Conservation (phyloP, 2,329 filamentous ascomycete genomes). For the Coccinonectria pachysandricola region DNA sequence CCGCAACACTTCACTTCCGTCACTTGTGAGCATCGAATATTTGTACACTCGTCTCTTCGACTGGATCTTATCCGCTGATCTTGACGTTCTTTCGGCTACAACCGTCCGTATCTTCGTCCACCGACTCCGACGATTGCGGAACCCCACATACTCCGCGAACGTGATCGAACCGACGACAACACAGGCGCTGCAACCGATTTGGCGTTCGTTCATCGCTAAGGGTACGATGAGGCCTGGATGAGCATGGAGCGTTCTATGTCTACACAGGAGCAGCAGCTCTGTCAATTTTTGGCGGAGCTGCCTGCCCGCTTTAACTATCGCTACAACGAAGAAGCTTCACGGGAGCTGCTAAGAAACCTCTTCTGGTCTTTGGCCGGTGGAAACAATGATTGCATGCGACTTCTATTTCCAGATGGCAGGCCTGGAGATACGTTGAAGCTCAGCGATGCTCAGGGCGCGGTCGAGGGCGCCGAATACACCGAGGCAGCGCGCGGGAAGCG, state of each 20-base stretch:
- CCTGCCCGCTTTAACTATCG: constrained; percentile 64
- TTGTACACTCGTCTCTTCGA: constrained; percentile 1
- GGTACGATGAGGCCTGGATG: constrained; percentile 19
- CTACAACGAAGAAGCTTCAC: constrained; percentile 61
- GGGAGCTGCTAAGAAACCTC: constrained; percentile 64
- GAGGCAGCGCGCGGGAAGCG: constrained; percentile 83
- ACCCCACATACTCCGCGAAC: constrained; percentile 7
- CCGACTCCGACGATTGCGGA: constrained; percentile 12
- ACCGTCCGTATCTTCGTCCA: constrained; percentile 7
- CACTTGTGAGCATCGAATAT: constrained; percentile 1
- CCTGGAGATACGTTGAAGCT: constrained; percentile 62
- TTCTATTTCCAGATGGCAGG: constrained; percentile 73
- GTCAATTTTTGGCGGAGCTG: constrained; percentile 68
- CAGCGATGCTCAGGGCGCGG: constrained; percentile 78
- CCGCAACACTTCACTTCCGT: constrained; percentile 1
- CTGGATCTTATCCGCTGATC: too few species aligned
- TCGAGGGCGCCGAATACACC: constrained; percentile 90
- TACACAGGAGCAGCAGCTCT: constrained; percentile 72
- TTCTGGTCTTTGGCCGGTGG: constrained; percentile 80
- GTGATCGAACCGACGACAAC: constrained; percentile 20
- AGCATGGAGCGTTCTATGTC: constrained; percentile 46
- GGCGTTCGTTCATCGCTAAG: constrained; percentile 4
- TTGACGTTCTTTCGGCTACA: constrained; percentile 10
- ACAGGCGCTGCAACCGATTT: constrained; percentile 9
- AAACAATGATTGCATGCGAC: constrained; percentile 59